Percentiles rank a stretch among this genome's conserved stretches.
Conservation (phyloP, 106 monocot genomes). For the Acorus calamus region DNA sequence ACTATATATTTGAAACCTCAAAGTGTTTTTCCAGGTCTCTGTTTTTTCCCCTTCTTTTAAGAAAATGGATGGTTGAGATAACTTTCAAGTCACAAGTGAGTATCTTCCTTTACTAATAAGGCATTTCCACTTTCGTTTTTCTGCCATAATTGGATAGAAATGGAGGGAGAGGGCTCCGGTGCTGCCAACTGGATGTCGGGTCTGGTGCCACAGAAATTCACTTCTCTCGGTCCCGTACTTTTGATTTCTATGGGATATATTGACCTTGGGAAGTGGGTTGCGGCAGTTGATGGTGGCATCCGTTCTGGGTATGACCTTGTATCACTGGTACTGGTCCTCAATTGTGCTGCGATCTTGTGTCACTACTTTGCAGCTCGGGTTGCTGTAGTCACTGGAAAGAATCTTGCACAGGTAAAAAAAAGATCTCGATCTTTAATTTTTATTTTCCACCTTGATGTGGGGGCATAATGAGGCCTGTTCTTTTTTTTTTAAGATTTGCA, state of each 20-base stretch:
- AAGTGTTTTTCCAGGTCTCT: too few species aligned
- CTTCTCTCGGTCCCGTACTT: constrained; percentile 11
- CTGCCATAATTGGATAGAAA: too few species aligned
- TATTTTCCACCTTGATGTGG: not conserved
- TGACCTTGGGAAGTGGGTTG: constrained; percentile 35
- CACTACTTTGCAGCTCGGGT: constrained; percentile 21
- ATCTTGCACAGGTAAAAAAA: constrained; percentile 28
- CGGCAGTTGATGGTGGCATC: constrained; percentile 27
- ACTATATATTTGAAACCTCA: too few species aligned
- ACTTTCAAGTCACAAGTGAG: too few species aligned
- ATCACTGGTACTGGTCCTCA: constrained; percentile 15
- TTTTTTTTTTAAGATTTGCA: constrained; percentile 25
- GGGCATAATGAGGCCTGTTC: not conserved
- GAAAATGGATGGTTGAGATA: too few species aligned
- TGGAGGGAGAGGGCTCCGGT: too few species aligned
- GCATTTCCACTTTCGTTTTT: too few species aligned
- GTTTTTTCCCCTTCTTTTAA: too few species aligned
- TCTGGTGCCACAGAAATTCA: constrained; percentile 7
- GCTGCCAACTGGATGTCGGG: not conserved
- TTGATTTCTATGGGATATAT: constrained; percentile 27
- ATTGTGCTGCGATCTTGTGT: constrained; percentile 20
- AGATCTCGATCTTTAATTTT: not conserved
- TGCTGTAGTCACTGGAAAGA: constrained; percentile 20
- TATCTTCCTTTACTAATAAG: too few species aligned
- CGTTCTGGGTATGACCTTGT: constrained; percentile 14